Evolutionary conservation across 164 flowering plant species (phyloP).

Genomic region (Umbellularia californica): DNA sequence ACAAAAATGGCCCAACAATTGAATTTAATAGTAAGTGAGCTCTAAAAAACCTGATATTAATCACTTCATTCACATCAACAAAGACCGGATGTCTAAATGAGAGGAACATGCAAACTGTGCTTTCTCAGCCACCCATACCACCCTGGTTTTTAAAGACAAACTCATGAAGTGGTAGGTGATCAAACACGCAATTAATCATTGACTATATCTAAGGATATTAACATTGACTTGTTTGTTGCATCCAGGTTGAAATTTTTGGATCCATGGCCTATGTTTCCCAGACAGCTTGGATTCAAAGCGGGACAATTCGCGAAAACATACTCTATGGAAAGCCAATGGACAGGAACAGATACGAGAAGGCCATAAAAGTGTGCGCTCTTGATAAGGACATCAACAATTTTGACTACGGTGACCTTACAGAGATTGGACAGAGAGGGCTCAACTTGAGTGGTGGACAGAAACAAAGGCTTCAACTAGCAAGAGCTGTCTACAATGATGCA

Average conservation of each 20-base stretch:
- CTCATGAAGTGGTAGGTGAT: no score
- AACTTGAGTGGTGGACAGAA: conserved; percentile 97
- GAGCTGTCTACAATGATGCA: conserved; percentile 83
- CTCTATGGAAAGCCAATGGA: conserved; percentile 75
- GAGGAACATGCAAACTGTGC: no score
- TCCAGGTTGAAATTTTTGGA: conserved; percentile 59
- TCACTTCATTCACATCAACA: no score
- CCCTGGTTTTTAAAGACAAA: no score
- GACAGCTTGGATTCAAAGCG: conserved; percentile 87
- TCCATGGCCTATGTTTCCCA: conserved; percentile 84
- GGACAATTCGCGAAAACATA: conserved; percentile 78
- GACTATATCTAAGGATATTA: background rate
- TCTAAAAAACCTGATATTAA: no score
- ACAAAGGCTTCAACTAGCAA: conserved; percentile 92
- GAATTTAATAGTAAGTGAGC: no score
- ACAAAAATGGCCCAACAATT: no score
- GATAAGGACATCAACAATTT: conserved; percentile 69
- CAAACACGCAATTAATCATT: no score
- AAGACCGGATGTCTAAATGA: no score
- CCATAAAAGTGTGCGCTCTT: conserved; percentile 65
- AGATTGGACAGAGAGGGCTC: conserved; percentile 89
- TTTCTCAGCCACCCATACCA: no score
- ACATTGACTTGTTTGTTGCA: background rate
- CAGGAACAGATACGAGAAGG: conserved; percentile 41
- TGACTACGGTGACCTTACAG: conserved; percentile 80